Evolutionary conservation across 768 basidiomycete genomes (phyloP).

Genomic region (Psilocybe sp.): DNA sequence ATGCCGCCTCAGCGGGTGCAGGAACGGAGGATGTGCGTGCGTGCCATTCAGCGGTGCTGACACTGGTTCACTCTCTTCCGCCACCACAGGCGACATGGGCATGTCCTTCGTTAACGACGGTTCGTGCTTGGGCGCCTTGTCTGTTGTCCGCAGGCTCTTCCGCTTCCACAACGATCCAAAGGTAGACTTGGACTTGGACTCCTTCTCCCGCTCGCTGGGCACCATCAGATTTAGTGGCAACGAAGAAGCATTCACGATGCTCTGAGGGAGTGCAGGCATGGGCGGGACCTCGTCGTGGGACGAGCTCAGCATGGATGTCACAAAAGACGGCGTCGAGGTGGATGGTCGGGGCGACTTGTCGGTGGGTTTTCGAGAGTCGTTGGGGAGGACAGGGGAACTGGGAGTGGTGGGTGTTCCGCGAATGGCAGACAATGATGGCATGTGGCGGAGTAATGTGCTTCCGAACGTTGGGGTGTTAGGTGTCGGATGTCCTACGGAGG

Average conservation of each 20-base stretch:
- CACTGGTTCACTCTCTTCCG: constrained; percentile 11
- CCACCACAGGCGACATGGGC: constrained; percentile 19
- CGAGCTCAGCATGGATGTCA: constrained; percentile 12
- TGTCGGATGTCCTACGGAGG: constrained; percentile 8
- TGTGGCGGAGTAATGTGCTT: constrained; percentile 28
- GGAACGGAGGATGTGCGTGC: constrained; percentile 5
- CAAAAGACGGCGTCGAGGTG: constrained; percentile 25
- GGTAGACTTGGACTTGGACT: constrained; percentile 32
- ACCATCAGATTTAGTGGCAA: no score
- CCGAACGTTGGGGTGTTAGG: constrained; percentile 12
- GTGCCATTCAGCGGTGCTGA: constrained; percentile 12
- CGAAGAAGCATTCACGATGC: not conserved
- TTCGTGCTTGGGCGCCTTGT: constrained; percentile 23
- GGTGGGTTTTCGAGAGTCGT: constrained; percentile 24
- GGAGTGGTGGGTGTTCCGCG: constrained; percentile 7
- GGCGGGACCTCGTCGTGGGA: constrained; percentile 18
- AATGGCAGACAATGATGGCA: constrained; percentile 28
- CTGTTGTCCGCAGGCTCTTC: constrained; percentile 41
- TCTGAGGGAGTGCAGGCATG: constrained; percentile 22
- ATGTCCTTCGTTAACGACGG: constrained; percentile 11
- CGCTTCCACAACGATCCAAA: constrained; percentile 51
- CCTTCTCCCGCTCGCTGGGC: constrained; percentile 32
- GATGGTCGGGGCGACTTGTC: constrained; percentile 29
- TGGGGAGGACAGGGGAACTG: constrained; percentile 10
- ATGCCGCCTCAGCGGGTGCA: constrained; percentile 16